phyloP scores from a whole-genome alignment of 176 grass and related monocot species.

The Oryza meyeriana region DNA sequence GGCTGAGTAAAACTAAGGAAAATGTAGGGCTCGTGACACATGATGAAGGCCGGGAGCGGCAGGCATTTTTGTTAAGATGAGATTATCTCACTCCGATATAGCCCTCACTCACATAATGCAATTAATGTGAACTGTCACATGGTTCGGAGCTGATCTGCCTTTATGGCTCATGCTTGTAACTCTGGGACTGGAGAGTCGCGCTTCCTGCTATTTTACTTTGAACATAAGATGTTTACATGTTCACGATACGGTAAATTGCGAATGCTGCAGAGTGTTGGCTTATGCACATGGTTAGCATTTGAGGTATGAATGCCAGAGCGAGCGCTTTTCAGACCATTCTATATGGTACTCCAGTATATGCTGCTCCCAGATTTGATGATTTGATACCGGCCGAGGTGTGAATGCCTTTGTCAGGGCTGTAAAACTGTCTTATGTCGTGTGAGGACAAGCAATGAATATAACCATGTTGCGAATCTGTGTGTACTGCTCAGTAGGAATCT shows the following conservation, averaged over 20 bases:
- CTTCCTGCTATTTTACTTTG: background rate
- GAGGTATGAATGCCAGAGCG: background rate
- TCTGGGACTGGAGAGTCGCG: background rate
- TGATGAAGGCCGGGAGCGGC: background rate
- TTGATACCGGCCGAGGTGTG: no score
- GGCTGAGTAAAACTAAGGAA: constrained; percentile 7
- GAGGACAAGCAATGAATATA: background rate
- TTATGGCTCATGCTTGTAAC: background rate
- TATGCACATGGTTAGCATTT: background rate
- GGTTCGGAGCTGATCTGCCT: background rate
- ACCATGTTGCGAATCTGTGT: background rate
- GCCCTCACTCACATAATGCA: background rate
- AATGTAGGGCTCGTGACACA: background rate
- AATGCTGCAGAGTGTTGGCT: background rate
- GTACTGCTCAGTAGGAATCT: background rate
- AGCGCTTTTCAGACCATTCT: background rate
- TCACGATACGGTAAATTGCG: background rate
- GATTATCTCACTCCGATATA: background rate
- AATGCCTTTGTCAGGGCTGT: no score
- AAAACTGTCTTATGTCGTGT: no score
- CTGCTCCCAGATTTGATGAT: no score
- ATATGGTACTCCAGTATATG: no score
- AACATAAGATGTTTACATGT: background rate
- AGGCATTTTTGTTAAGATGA: constrained; percentile 36
- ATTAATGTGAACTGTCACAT: background rate